Evolutionary conservation across 2,329 filamentous ascomycete species (phyloP).

Genomic region (Xylaria sp.): DNA sequence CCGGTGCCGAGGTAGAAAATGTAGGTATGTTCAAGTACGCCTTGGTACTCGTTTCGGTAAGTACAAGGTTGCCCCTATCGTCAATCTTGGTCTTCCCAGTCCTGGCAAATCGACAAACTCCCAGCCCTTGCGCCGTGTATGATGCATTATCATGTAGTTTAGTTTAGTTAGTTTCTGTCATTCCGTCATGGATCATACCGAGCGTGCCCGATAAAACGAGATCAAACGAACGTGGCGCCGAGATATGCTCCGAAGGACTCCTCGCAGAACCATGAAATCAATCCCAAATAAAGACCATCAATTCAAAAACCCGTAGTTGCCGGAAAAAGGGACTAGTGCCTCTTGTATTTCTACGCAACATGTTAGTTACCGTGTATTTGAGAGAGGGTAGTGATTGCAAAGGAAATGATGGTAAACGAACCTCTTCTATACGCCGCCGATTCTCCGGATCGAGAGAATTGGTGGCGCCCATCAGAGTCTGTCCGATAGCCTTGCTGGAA

Average conservation of each 20-base stretch:
- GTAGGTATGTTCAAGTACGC: background rate
- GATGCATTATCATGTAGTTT: slow-evolving; percentile 15
- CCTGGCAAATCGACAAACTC: background rate
- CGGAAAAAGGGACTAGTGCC: slow-evolving; percentile 14
- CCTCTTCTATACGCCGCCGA: slow-evolving; percentile 76
- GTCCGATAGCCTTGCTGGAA: slow-evolving; percentile 79
- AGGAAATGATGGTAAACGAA: slow-evolving; percentile 48
- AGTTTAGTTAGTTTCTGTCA: slow-evolving; percentile 10
- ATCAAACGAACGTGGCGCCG: slow-evolving; percentile 13
- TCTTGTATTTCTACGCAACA: slow-evolving; percentile 23
- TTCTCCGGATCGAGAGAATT: slow-evolving; percentile 86
- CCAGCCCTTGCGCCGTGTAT: slow-evolving; percentile 15
- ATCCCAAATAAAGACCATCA: background rate
- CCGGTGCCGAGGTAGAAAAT: background rate
- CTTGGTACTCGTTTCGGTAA: slow-evolving; percentile 5
- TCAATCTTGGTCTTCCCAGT: slow-evolving; percentile 14
- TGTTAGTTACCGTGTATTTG: background rate
- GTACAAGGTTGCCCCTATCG: slow-evolving; percentile 18
- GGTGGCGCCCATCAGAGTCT: slow-evolving; percentile 84
- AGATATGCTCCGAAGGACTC: slow-evolving; percentile 16
- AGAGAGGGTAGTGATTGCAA: background rate
- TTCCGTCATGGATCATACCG: slow-evolving; percentile 15
- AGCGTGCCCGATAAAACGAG: slow-evolving; percentile 2
- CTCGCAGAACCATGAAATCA: slow-evolving; percentile 15
- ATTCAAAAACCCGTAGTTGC: slow-evolving; percentile 4